These are phyloP conservation scores for Termitomyces bulborhizus DNA, from an alignment of 768 basidiomycete genomes.

Conservation along the genomic window DNA sequence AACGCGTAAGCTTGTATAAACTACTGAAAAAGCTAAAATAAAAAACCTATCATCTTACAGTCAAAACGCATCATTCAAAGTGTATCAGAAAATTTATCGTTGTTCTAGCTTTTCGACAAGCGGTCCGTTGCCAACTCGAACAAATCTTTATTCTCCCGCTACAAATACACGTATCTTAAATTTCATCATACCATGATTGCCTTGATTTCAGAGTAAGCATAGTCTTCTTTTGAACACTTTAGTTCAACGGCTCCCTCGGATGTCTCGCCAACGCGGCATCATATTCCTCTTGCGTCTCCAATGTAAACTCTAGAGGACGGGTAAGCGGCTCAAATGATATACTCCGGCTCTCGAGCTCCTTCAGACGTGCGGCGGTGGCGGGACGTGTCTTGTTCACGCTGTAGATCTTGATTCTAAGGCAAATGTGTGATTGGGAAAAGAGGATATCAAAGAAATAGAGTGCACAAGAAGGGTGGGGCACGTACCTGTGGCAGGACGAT, in stretches of 20 bases:
- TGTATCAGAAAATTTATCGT: not conserved
- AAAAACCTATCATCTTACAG: not conserved
- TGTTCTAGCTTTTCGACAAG: not conserved
- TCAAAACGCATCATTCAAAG: not conserved
- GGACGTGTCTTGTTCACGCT: slow-evolving; percentile 40
- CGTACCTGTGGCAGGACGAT: slow-evolving; percentile 37
- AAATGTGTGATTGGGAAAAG: not conserved
- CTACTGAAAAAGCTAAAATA: not conserved
- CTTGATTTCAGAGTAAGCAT: not conserved
- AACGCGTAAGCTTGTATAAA: slow-evolving; percentile 11
- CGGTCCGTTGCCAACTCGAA: not conserved
- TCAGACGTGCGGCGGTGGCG: slow-evolving; percentile 36
- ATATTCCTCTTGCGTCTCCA: slow-evolving; percentile 29
- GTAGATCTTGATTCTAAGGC: slow-evolving; percentile 42
- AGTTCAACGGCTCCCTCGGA: slow-evolving; percentile 26
- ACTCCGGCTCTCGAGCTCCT: slow-evolving; percentile 31
- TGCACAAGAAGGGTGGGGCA: not conserved
- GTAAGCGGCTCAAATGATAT: slow-evolving; percentile 35
- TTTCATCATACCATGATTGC: not conserved
- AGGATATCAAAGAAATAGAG: not conserved
- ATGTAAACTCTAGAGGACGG: slow-evolving; percentile 28
- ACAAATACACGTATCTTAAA: not conserved
- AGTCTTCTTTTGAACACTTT: slow-evolving; percentile 2
- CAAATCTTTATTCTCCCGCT: not conserved
- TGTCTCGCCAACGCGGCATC: slow-evolving; percentile 16